Evolutionary conservation across 352 stramenopile genomes (phyloP), one percentile per base, ranked within the genome.

Genomic region (Globisporangium nagaii): DNA sequence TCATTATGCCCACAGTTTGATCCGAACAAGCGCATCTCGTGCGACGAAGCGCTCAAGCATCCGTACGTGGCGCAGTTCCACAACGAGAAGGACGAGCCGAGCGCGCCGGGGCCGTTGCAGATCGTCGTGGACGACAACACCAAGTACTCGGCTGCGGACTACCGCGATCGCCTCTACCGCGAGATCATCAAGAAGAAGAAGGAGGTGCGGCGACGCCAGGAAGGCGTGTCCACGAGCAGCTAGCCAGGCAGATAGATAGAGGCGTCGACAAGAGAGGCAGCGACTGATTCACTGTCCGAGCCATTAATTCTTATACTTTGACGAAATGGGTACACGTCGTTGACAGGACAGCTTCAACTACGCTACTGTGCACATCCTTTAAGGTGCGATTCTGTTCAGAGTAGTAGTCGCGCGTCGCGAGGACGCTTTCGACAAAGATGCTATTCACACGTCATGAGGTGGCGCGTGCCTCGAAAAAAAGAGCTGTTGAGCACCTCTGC

Each of bases 1-100:
- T 19, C 13, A 7, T 53, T 35, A 12, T n/a, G 22, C 4, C 1
- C 8, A 36, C 63, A 96, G 73, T 98, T 98, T 63, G 90, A 98
- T 65, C 94, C 93, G 8, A 79, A 66, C 41, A 96, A 97, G 64
- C 81, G 95, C 37, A 89, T 96, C 30, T 78, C 88, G 22, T 84
- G 83, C 13, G 74, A 85, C 28, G 84, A 94, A 24, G 86, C 92
- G 12, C 70, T 98, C 57, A 87, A 90, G 58, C 93, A 98, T 57
- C 74, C 91, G 35, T 98, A 97, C 67, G 87, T 98, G 35, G 76
- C 86, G 19, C 87, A 98, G 60, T 98, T 98, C 66, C 94, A 98
- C 71, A 95, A 97, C 56, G 79, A 92, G n/a, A 95, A 97, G 63
- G 85, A 98, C 51, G 95, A 98, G 55, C 78, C 85, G 22, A 77